A percentile compares a stretch with the other conserved stretches of the same genome.
These are phyloP conservation scores for Trypanosoma cruzi DNA, from an alignment of 208 protist species.

Conservation along the genomic window DNA sequence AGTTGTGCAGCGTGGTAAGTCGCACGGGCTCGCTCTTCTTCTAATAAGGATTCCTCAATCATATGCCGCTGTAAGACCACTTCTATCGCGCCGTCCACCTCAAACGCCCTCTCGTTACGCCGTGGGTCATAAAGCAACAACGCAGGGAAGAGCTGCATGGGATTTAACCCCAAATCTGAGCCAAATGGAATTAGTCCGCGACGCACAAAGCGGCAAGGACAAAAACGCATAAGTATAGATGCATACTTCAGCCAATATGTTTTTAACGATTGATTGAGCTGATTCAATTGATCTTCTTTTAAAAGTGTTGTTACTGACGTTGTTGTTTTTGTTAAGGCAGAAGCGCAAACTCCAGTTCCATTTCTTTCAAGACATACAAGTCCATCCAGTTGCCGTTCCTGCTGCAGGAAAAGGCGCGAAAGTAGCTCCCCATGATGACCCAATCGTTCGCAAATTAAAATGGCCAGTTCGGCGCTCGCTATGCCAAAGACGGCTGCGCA, in stretches of 20 bases:
- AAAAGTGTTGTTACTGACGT: not conserved
- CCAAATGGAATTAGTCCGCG: slow-evolving; percentile 31
- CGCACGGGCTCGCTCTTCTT: slow-evolving; percentile 14
- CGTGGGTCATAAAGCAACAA: slow-evolving; percentile 33
- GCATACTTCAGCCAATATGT: slow-evolving; percentile 28
- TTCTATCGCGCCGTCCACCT: slow-evolving; percentile 21
- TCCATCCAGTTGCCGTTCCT: slow-evolving; percentile 35
- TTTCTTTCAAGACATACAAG: slow-evolving; percentile 35
- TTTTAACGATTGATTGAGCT: not conserved
- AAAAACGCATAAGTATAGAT: slow-evolving; percentile 31
- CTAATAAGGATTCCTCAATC: slow-evolving; percentile 30
- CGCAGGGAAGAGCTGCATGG: slow-evolving; percentile 32
- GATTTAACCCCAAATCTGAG: slow-evolving; percentile 11
- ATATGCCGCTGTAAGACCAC: slow-evolving; percentile 34
- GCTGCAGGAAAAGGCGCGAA: slow-evolving; percentile 14
- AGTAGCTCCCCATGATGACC: slow-evolving; percentile 14
- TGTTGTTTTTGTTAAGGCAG: not conserved
- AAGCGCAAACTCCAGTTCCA: not conserved
- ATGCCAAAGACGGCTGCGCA: slow-evolving; percentile 20
- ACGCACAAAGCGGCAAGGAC: slow-evolving; percentile 37
- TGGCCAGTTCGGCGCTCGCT: slow-evolving; percentile 6
- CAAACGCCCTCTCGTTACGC: slow-evolving; percentile 31
- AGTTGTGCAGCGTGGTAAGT: slow-evolving; percentile 20
- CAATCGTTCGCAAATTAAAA: slow-evolving; percentile 1
- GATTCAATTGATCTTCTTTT: not conserved